These are phyloP conservation scores for Stachybotrys chlorohalonatus DNA, from an alignment of 2,329 filamentous ascomycete species.

Conservation along the genomic window DNA sequence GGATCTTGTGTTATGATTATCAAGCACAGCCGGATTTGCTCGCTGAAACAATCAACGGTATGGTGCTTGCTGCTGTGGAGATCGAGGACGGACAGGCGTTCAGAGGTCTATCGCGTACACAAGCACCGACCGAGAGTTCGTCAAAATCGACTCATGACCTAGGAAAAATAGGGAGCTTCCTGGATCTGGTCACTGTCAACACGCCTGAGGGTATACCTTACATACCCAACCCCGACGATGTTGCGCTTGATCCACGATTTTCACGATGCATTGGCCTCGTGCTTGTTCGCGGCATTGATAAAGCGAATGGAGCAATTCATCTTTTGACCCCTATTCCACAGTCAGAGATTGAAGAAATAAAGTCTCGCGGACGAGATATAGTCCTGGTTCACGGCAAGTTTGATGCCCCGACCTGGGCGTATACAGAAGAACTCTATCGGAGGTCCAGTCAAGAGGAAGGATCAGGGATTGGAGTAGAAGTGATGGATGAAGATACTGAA, in stretches of 20 bases:
- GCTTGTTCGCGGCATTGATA: constrained; percentile 62
- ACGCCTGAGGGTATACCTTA: constrained; percentile 50
- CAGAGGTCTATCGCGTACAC: constrained; percentile 14
- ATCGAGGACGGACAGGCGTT: constrained; percentile 47
- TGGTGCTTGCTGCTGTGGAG: constrained; percentile 57
- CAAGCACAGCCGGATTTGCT: constrained; percentile 50
- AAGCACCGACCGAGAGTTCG: not conserved
- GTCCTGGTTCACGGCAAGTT: constrained; percentile 61
- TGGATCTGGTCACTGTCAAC: constrained; percentile 4
- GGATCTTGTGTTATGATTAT: constrained; percentile 59
- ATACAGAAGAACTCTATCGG: constrained; percentile 51
- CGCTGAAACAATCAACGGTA: constrained; percentile 58
- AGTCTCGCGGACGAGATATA: constrained; percentile 35
- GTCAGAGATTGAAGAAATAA: constrained; percentile 28
- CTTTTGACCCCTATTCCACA: constrained; percentile 52
- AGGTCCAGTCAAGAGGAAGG: constrained; percentile 21
- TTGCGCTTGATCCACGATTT: constrained; percentile 48
- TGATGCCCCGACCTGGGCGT: constrained; percentile 61
- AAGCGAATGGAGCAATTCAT: constrained; percentile 43
- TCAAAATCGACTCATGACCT: no score
- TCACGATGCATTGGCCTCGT: constrained; percentile 55
- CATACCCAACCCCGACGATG: constrained; percentile 44
- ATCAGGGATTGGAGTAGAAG: constrained; percentile 17
- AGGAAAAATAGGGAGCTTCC: not conserved
- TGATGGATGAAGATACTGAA: constrained; percentile 24